A percentile compares a stretch with the other conserved stretches of the same genome.
phyloP scores from a whole-genome alignment of 148 eudicot species.

The Chenopodium album region DNA sequence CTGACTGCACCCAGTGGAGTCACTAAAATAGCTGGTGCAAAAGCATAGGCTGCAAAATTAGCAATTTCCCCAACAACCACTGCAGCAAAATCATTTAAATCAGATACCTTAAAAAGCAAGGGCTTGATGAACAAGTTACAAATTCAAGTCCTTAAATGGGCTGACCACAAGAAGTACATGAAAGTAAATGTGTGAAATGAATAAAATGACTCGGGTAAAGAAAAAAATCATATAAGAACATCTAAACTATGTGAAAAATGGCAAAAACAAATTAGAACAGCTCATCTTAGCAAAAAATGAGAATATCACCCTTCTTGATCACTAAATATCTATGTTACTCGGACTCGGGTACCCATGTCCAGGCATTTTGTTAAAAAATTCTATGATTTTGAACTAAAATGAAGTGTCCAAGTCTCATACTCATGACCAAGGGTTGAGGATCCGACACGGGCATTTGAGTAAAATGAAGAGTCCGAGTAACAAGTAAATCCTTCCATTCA shows the following conservation, averaged over 20 bases:
- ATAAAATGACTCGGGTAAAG: neutral
- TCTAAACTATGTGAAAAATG: neutral
- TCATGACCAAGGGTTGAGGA: too few relatives aligned
- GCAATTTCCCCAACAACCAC: slow-evolving; percentile 90
- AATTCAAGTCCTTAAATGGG: neutral
- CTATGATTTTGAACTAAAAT: too few relatives aligned
- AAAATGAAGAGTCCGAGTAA: too few relatives aligned
- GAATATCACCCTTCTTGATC: neutral
- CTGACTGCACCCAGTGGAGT: slow-evolving; percentile 94
- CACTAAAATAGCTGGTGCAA: slow-evolving; percentile 88
- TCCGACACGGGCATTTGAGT: too few relatives aligned
- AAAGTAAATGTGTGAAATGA: neutral
- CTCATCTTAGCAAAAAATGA: neutral
- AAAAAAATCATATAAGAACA: neutral
- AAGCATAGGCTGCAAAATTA: slow-evolving; percentile 88
- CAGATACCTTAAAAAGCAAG: neutral
- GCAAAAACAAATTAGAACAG: neutral
- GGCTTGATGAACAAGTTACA: neutral
- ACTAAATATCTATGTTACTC: neutral
- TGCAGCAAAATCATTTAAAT: slow-evolving; percentile 26
- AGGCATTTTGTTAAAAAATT: too few relatives aligned
- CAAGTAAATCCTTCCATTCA: too few relatives aligned
- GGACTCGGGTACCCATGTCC: too few relatives aligned
- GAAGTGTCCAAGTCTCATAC: too few relatives aligned
- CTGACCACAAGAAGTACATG: neutral